Base-by-base conservation (phyloP, 805 yeast genomes). In the Candida loeiensis region DNA sequence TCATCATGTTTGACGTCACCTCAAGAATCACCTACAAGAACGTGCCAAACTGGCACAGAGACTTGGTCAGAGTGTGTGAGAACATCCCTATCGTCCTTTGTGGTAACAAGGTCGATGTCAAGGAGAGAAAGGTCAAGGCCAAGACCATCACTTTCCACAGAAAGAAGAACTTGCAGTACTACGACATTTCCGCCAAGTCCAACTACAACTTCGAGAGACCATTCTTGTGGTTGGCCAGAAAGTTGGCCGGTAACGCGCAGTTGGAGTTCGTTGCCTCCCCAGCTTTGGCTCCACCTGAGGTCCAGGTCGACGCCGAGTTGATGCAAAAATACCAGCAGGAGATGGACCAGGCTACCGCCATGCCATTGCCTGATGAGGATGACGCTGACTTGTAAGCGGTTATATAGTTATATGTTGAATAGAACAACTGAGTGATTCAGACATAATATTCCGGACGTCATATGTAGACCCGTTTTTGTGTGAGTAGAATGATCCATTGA, bases 1-100 rank as follows among this genome's bases (percentile, higher is more conserved):
- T 93, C 76, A 93, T 93, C 71, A 93, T 93, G 99, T 93, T 93
- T 67, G 99, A 93, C 73, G 99, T 93, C 50, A 93, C 99, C 49
- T 89, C 98, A 39, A 90, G 99, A 79, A 91, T 93, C 76, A 93
- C 99, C 56, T 93, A 93, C 79, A 93, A 93, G 79, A 93, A 93
- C 73, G 99, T 93, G 67, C 99, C 99, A 70, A 95, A 93, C 86
- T 93, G 99, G 99, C 97, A 95, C 84, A 85, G 99, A 77, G 99
- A 93, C 73, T 80, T 93, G 66, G 97, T 93, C 51, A 88, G 99
- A 76, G 99, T 93, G 51, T 93, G 99, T 77, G 99, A 93, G 77
- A 93, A 91, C 82, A 93, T 93, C 59, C 99, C 99, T 60, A 93
- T 93, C 61, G 99, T 93, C 47, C 78, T 93, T 55, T 88, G 96